Evolutionary conservation across 2,329 filamentous ascomycete genomes (phyloP).

Genomic region (Stagonosporopsis cucurbitacearum): DNA sequence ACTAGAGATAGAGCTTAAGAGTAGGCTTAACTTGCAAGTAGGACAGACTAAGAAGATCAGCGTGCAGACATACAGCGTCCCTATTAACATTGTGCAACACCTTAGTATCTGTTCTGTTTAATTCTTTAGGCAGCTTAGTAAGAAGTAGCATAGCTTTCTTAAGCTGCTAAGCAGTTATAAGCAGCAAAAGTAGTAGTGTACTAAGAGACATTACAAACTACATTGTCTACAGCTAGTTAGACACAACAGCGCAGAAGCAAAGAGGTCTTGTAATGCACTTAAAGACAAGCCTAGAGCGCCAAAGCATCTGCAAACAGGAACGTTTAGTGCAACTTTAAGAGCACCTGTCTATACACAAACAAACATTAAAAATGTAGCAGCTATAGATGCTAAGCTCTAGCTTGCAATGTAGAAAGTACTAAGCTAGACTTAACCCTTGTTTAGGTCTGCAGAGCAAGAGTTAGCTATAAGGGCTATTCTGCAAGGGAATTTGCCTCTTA

Average conservation of each 20-base stretch:
- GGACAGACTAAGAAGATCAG: slow-evolving; percentile 15
- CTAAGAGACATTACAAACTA: no score
- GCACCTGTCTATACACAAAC: no score
- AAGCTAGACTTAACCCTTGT: no score
- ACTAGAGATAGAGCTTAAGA: slow-evolving; percentile 6
- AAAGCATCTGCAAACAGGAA: no score
- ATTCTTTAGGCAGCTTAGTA: slow-evolving; percentile 11
- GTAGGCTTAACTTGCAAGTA: slow-evolving; percentile 19
- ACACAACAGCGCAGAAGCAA: no score
- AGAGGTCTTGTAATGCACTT: no score
- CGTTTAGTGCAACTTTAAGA: no score
- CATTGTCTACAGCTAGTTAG: no score
- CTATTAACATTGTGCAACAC: slow-evolving; percentile 28
- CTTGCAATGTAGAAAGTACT: no score
- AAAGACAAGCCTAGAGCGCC: no score
- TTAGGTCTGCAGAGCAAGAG: slow-evolving; percentile 19
- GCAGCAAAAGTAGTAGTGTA: neutral
- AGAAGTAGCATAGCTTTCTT: neutral
- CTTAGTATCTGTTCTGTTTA: slow-evolving; percentile 27
- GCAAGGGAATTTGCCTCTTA: neutral
- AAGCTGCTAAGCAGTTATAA: neutral
- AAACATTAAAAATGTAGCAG: neutral
- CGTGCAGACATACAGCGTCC: slow-evolving; percentile 20
- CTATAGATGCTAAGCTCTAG: no score
- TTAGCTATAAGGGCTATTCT: slow-evolving; percentile 19